Conservation (phyloP, 169 alveolate species). For the Plasmodium cynomolgi region DNA sequence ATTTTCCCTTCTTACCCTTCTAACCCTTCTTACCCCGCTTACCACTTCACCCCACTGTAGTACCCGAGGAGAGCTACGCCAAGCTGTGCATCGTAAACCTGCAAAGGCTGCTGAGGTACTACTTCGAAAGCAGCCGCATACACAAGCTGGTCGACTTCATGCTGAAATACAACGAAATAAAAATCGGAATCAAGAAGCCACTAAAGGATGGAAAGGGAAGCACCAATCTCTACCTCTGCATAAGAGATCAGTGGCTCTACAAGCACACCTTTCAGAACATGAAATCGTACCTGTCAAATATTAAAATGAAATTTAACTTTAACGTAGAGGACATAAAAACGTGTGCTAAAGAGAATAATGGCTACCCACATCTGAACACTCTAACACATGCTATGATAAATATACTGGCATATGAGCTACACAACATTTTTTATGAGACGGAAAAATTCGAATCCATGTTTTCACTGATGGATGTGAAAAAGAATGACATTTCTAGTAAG, state of each 20-base stretch:
- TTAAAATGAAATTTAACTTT: slow-evolving; percentile 19
- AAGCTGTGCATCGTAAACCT: slow-evolving; percentile 19
- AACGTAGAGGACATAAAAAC: slow-evolving; percentile 29
- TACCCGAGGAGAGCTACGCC: slow-evolving; percentile 4
- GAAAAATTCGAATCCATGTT: slow-evolving; percentile 21
- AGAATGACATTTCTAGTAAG: slow-evolving; percentile 8
- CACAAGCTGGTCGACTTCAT: slow-evolving; percentile 12
- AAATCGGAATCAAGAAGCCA: neutral
- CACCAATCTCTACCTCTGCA: slow-evolving; percentile 25
- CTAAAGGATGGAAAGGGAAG: neutral
- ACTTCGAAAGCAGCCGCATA: slow-evolving; percentile 29
- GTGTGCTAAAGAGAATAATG: neutral
- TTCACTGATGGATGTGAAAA: slow-evolving; percentile 27
- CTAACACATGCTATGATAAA: slow-evolving; percentile 48
- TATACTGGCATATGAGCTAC: slow-evolving; percentile 61
- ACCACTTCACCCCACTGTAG: neutral
- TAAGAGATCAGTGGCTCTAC: slow-evolving; percentile 63
- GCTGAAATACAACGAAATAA: slow-evolving; percentile 45
- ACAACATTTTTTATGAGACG: slow-evolving; percentile 13
- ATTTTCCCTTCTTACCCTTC: no score
- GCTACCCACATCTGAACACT: slow-evolving; percentile 12
- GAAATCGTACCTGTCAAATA: slow-evolving; percentile 19
- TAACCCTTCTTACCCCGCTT: neutral
- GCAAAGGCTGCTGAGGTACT: slow-evolving; percentile 28
- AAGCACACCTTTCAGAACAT: slow-evolving; percentile 8